phyloP scores from a whole-genome alignment of 2,329 filamentous ascomycete species.

The Biscogniauxia sp. region DNA sequence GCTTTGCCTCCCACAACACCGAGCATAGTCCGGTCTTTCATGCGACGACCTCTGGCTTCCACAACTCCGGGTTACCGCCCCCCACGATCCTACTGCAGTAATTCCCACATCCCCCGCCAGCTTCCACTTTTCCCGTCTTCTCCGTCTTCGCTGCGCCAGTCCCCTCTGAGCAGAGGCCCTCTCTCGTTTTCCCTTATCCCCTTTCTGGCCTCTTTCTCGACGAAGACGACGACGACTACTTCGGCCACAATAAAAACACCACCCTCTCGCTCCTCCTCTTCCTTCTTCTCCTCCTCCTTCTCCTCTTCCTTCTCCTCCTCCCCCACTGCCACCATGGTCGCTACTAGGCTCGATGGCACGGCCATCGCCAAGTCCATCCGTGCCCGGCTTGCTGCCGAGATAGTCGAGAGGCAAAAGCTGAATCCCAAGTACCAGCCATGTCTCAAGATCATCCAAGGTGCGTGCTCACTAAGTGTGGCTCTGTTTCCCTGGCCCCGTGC shows the following conservation, averaged over 20 bases:
- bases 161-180: conserved; percentile 7
- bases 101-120: conserved; percentile 14
- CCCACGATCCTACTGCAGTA: conserved; percentile 26
- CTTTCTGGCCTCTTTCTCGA: conserved; percentile 37
- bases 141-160: conserved; percentile 16
- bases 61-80: conserved; percentile 23
- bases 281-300: too few species aligned
- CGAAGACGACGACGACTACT: conserved; percentile 16
- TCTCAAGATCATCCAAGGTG: conserved; percentile 93
- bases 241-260: too few species aligned
- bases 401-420: conserved; percentile 73
- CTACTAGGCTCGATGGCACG: conserved; percentile 90
- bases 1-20: conserved; percentile 1
- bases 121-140: conserved; percentile 13
- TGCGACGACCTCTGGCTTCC: conserved; percentile 2
- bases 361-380: conserved; percentile 92
- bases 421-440: conserved; percentile 88
- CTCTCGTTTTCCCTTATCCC: too few species aligned
- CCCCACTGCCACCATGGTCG: conserved; percentile 65
- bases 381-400: conserved; percentile 75
- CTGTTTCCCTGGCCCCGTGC: too few species aligned
- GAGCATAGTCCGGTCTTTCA: neutral
- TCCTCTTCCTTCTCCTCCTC: too few species aligned
- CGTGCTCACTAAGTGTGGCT: too few species aligned
- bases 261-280: too few species aligned